Percentiles rank a stretch among this genome's conserved stretches.
These are phyloP conservation scores for Globisporangium uncinulatum DNA, from an alignment of 352 stramenopile species.

Conservation along the genomic window DNA sequence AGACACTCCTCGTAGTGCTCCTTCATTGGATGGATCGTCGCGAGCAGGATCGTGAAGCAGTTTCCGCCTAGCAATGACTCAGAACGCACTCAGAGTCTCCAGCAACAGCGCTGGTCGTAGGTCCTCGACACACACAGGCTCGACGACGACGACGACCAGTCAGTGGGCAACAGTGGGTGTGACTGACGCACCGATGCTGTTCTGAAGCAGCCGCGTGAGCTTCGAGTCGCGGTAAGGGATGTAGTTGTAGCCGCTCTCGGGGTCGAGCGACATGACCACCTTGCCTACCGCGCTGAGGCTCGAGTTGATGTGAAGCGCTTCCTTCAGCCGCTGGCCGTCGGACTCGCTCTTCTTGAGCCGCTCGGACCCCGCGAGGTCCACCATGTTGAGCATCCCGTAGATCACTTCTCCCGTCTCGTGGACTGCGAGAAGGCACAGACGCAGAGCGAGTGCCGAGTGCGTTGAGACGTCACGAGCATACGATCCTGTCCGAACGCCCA, in stretches of 20 bases:
- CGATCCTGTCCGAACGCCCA: not conserved
- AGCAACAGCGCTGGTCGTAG: not conserved
- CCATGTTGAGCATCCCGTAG: slow-evolving; percentile 84
- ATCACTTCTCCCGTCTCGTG: slow-evolving; percentile 69
- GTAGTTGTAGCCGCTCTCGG: slow-evolving; percentile 85
- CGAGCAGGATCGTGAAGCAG: slow-evolving; percentile 79
- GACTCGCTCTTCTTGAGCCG: slow-evolving; percentile 86
- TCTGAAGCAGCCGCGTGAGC: slow-evolving; percentile 76
- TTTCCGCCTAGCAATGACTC: slow-evolving; percentile 54
- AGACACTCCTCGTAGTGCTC: slow-evolving; percentile 90
- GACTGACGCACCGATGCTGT: slow-evolving; percentile 58
- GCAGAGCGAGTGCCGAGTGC: too few species aligned
- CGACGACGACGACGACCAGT: not conserved
- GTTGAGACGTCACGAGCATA: not conserved
- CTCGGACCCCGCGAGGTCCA: slow-evolving; percentile 79
- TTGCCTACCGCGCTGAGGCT: slow-evolving; percentile 81
- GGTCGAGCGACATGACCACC: slow-evolving; percentile 83
- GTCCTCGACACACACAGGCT: too few species aligned
- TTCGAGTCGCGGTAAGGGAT: slow-evolving; percentile 86
- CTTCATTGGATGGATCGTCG: slow-evolving; percentile 85
- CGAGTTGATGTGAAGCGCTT: slow-evolving; percentile 84
- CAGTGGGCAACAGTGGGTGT: not conserved
- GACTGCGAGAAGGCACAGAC: slow-evolving; percentile 17
- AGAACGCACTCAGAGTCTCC: not conserved
- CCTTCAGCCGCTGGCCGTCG: slow-evolving; percentile 77